Base-by-base conservation (phyloP, 2,329 filamentous ascomycete species). In the Apiospora koreana region DNA sequence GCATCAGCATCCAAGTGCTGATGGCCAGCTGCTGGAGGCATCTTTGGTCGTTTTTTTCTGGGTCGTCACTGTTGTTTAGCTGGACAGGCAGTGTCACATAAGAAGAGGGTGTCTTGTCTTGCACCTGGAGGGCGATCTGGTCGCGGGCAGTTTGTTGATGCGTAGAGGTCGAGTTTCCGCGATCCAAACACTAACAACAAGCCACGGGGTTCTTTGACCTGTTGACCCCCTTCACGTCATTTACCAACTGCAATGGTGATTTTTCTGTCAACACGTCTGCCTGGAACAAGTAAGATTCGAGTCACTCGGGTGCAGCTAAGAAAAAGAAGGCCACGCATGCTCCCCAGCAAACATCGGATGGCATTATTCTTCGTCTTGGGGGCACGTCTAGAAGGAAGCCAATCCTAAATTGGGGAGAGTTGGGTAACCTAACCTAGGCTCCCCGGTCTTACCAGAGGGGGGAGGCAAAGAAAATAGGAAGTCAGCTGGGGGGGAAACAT, bases 11-110 rank as follows among this genome's bases (percentile, higher is more conserved):
- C 64, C 75, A 25, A 74, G 73, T 65, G 74, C 68, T 67, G 74
- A 73, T 31, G 71, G 70, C 65, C 73, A 74, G 67, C 69, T 70
- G 72, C 72, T 70, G 71, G 70, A 72, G 77, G 67, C 77, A 79
- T 79, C 14, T 69, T 69, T 72, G 50, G 18, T 31, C 4, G 35
- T 16, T 43, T 43, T 43, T 16, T 12, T 43, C 16, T 43, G 12
- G n/a, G 4, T 62, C 31, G 54, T 62, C 54, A 62, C 54, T 62
- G 31, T 62, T 62, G 54, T 62, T 62, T 62, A 62, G 54, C 54
- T 62, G 54, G 54, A 62, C 54, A 38, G 31, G 31, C 54, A 62
- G 31, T 62, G 54, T 62, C 31, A 62, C 54, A 23, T 31, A 62
- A 62, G 54, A 62, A 62, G 10, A 38, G 31, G 54, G 28, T n/a